Percentiles rank a stretch among this genome's conserved stretches.
phyloP scores from a whole-genome alignment of 768 basidiomycete species.

The Rubroboletus pulcherrimus region DNA sequence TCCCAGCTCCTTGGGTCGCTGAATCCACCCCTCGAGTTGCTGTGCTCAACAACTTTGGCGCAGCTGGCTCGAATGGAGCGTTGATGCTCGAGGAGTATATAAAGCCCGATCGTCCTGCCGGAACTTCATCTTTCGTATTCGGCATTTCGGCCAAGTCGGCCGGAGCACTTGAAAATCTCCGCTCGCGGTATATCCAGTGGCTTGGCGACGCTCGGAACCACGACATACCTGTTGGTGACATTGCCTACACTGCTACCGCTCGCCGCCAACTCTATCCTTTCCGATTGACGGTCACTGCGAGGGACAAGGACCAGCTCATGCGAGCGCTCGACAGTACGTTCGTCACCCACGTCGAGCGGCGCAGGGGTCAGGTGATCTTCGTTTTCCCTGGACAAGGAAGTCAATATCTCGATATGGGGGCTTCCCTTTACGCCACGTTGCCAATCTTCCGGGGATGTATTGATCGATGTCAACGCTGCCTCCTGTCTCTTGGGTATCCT shows the following conservation, averaged over 20 bases:
- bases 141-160: constrained; percentile 61
- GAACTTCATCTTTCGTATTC: constrained; percentile 39
- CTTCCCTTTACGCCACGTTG: constrained; percentile 47
- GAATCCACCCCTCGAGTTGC: constrained; percentile 44
- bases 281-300: constrained; percentile 49
- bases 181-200: constrained; percentile 45
- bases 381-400: constrained; percentile 75
- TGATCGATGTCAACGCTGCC: constrained; percentile 53
- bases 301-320: constrained; percentile 42
- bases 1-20: constrained; percentile 41
- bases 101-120: background rate
- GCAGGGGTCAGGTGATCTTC: constrained; percentile 44
- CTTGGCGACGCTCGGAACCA: constrained; percentile 33
- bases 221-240: constrained; percentile 38
- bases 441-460: constrained; percentile 48
- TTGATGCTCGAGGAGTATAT: constrained; percentile 56
- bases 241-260: constrained; percentile 67
- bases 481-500: constrained; percentile 46
- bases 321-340: constrained; percentile 38
- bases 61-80: constrained; percentile 66
- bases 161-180: constrained; percentile 44
- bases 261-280: constrained; percentile 54
- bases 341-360: constrained; percentile 29
- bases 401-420: constrained; percentile 65
- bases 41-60: constrained; percentile 73